Base-by-base conservation (phyloP, 192 early-diverging fungal species). In the Linnemannia elongata region DNA sequence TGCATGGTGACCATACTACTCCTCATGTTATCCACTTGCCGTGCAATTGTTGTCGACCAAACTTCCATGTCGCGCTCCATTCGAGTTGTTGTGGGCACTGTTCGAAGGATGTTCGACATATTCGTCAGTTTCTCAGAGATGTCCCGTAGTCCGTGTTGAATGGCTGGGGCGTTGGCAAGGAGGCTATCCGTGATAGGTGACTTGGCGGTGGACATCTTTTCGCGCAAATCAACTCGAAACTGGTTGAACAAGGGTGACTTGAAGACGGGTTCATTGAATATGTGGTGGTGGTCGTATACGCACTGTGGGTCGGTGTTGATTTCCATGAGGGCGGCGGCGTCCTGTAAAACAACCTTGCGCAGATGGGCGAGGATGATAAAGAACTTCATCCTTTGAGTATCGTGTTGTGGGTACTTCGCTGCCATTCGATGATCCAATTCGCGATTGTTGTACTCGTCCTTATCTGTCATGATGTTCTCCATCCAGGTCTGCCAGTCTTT, bases 291-390 rank as follows among this genome's bases (percentile, higher is more conserved):
- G 13, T 33, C 6, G 44, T 82, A 82, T 12, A 69, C 27, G 38
- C 74, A 77, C 8, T 72, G 22, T 36, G 35, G 52, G 24, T 82
- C 42, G 15, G 3, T 55, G n/a, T 69, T 38, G 57, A 73, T 49
- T 2, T 72, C 70, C 82, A 83, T 83, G 20, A 83, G 72, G 24
- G 41, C 76, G 36, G 49, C 76, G 7, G 82, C 82, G 27, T 78
- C 82, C 72, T 83, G 82, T n/a, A 83, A 24, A 6, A 83, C 44
- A 49, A 83, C 35, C 63, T 83, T 83, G 45, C 76, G 75, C 0
- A 83, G n/a, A 69, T 83, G 76, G 17, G 71, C 82, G 9, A 78
- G 76, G 8, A 83, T 1, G 9, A 74, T 38, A 20, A 74, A 74
- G 15, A 74, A 78, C 39, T 44, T 66, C 41, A 47, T 78, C 72